Evolutionary conservation across 768 basidiomycete genomes (phyloP).

Genomic region (Boletus sp.): DNA sequence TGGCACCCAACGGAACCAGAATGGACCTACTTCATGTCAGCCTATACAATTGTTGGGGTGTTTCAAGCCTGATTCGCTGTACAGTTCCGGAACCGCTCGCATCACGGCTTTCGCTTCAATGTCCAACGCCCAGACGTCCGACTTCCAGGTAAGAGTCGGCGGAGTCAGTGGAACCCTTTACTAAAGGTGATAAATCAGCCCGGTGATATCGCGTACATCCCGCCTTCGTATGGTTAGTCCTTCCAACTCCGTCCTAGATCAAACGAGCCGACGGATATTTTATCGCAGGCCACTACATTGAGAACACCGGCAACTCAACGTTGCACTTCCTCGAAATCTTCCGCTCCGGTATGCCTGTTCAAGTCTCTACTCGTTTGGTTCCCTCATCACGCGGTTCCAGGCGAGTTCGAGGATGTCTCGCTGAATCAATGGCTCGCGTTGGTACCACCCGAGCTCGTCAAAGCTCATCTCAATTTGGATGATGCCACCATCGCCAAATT

Average conservation of each 20-base stretch:
- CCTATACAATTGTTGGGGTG: neutral
- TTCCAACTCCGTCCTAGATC: neutral
- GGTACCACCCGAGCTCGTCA: conserved; percentile 56
- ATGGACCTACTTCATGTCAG: conserved; percentile 44
- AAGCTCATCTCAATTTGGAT: conserved; percentile 57
- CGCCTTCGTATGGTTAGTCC: conserved; percentile 23
- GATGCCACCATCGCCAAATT: conserved; percentile 49
- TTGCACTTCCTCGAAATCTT: conserved; percentile 64
- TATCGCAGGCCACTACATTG: conserved; percentile 60
- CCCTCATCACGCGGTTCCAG: conserved; percentile 23
- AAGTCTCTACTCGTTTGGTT: too few relatives aligned
- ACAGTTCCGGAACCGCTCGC: conserved; percentile 40
- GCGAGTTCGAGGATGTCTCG: conserved; percentile 54
- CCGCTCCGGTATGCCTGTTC: conserved; percentile 40
- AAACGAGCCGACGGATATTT: neutral
- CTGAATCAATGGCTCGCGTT: conserved; percentile 63
- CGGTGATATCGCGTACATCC: conserved; percentile 28
- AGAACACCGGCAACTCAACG: conserved; percentile 62
- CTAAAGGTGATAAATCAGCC: conserved; percentile 22
- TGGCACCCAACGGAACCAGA: conserved; percentile 55
- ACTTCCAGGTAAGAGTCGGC: conserved; percentile 39
- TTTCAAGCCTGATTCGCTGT: neutral
- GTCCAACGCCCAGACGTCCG: conserved; percentile 40
- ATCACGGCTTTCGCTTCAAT: conserved; percentile 43
- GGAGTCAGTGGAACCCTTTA: neutral